Evolutionary conservation across 345 rosid genomes (phyloP).

Genomic region (Euphorbia tirucalli): DNA sequence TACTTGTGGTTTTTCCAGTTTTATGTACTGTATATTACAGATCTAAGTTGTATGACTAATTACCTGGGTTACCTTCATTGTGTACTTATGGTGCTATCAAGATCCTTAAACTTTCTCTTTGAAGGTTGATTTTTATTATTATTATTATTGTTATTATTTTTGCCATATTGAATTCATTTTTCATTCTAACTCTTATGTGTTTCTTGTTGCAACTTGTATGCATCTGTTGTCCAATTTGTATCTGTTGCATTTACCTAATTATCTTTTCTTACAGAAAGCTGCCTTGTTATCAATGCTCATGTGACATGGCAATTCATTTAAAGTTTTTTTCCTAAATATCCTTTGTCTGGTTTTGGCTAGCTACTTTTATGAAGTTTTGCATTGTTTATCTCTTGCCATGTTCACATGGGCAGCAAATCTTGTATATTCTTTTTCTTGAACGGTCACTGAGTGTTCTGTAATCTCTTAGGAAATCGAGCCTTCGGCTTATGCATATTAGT

Average conservation of each 20-base stretch:
- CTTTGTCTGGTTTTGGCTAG: not conserved
- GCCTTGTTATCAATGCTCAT: conserved; percentile 6
- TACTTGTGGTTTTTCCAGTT: conserved; percentile 13
- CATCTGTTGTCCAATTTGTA: not conserved
- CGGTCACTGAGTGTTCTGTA: not conserved
- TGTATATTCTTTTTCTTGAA: conserved; percentile 1
- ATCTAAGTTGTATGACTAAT: not conserved
- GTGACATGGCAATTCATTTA: not conserved
- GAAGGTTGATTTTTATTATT: not conserved
- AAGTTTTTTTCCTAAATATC: not conserved
- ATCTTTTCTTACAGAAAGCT: not conserved
- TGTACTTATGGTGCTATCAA: not conserved
- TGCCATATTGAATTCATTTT: not conserved
- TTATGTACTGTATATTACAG: not conserved
- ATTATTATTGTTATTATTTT: too few species aligned
- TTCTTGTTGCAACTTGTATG: conserved; percentile 3
- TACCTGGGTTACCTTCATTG: not conserved
- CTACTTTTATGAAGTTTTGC: not conserved
- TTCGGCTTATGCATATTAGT: not conserved
- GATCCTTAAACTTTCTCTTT: not conserved
- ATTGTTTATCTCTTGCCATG: not conserved
- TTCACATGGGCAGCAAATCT: not conserved
- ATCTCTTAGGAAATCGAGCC: conserved; percentile 7
- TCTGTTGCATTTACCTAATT: not conserved
- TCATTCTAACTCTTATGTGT: not conserved